Base-by-base conservation (phyloP, 2,329 filamentous ascomycete genomes). In the Zymoseptoria tritici region DNA sequence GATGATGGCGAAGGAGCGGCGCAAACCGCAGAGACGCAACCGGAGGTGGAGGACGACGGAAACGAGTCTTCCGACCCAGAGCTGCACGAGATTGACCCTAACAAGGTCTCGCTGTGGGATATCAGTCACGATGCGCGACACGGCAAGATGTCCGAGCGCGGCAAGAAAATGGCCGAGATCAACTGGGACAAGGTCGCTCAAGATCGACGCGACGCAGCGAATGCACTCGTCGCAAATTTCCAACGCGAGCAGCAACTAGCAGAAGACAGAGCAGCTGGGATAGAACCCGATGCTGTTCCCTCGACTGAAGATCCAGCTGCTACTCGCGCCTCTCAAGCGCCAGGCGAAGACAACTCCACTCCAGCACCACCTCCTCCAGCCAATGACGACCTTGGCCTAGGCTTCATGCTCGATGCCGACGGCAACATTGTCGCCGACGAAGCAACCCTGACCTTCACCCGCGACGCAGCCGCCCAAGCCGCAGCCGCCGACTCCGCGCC, bases 391-490 rank as follows among this genome's bases (percentile, higher is more conserved):
- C 60, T 54, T 22, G 62, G 57, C 50, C 55, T 62, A 26, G 61
- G 64, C 60, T 77, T 87, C 72, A 82, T 84, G 60, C 79, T 89
- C 29, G 60, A 66, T 53, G 82, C 89, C 55, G 84, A 91, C 72
- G 89, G 89, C 7, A 80, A 88, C 66, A 87, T 93, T 67, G 83
- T 90, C 11, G 75, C 90, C 52, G 85, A 91, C 70, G 84, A 89
- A 66, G 80, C 79, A 54, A 87, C 87, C 1, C 79, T 88, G 16
- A 79, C 83, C 49, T 82, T 91, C 63, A 85, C 92, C 72, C 81
- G 86, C 4, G 86, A 89, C 70, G 85, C 85, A 29, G 79, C 80
- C 22, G 80, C 79, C 53, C 79, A 81, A 20, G 79, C 79, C 55
- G 78, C 81, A 46, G 80, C 81, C 42, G 72, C 75, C 9, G 62